Conservation (phyloP, 169 alveolate genomes). For the Plasmodium gonderi region DNA sequence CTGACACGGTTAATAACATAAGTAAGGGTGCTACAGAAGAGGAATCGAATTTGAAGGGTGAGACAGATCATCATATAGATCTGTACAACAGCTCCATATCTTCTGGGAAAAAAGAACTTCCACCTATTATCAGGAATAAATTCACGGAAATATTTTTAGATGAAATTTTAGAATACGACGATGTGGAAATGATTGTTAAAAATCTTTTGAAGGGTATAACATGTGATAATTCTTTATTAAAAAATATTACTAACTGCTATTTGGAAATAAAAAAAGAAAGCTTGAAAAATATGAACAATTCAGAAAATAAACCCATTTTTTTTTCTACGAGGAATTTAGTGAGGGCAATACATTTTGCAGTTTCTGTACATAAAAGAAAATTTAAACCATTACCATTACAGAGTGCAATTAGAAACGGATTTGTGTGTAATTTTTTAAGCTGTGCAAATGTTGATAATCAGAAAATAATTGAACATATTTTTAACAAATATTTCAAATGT, state of each 20-base stretch:
- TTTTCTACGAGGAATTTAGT: conserved; percentile 74
- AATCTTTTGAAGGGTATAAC: conserved; percentile 68
- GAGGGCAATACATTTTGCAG: conserved; percentile 53
- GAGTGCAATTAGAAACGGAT: conserved; percentile 47
- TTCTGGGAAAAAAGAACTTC: conserved; percentile 97
- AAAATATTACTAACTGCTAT: conserved; percentile 78
- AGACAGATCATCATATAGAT: conserved; percentile 75
- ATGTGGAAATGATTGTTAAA: conserved; percentile 77
- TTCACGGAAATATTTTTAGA: conserved; percentile 97
- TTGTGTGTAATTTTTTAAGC: conserved; percentile 55
- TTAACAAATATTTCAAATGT: conserved; percentile 46
- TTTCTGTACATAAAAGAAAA: conserved; percentile 41
- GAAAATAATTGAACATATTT: conserved; percentile 30
- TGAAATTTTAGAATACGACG: conserved; percentile 86
- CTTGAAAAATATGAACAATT: conserved; percentile 12
- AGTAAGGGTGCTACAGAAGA: not conserved
- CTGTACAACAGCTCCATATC: conserved; percentile 90
- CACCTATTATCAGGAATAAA: conserved; percentile 92
- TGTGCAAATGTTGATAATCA: conserved; percentile 15
- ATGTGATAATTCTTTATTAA: conserved; percentile 61
- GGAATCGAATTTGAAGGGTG: conserved; percentile 78
- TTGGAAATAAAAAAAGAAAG: conserved; percentile 61
- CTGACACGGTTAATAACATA: too few relatives aligned
- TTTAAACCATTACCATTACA: conserved; percentile 26
- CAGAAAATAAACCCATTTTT: conserved; percentile 37